Conservation (phyloP, 2,329 filamentous ascomycete species). For the Monosporascus sp. region DNA sequence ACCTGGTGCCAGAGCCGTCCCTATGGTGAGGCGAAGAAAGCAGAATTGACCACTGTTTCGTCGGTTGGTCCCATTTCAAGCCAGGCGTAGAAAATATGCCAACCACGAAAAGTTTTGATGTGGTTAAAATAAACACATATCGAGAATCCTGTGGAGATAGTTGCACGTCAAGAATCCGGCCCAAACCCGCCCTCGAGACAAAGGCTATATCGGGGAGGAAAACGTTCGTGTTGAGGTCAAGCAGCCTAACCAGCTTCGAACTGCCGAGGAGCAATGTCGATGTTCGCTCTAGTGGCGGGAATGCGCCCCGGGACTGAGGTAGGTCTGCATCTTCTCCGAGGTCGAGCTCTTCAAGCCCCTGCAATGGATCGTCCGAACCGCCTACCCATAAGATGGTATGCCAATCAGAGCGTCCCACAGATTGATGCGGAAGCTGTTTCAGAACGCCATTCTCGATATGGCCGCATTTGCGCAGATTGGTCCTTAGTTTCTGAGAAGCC, state of each 20-base stretch:
- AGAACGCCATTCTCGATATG: slow-evolving; percentile 37
- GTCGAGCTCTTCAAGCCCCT: slow-evolving; percentile 32
- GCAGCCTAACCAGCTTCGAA: slow-evolving; percentile 20
- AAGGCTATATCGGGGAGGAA: slow-evolving; percentile 23
- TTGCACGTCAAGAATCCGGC: slow-evolving; percentile 24
- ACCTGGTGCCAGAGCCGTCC: slow-evolving; percentile 28
- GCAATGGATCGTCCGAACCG: slow-evolving; percentile 13
- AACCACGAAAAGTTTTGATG: slow-evolving; percentile 23
- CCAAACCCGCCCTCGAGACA: slow-evolving; percentile 12
- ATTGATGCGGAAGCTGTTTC: slow-evolving; percentile 25
- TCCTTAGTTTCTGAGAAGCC: slow-evolving; percentile 28
- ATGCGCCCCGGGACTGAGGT: slow-evolving; percentile 15
- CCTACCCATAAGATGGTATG: slow-evolving; percentile 42
- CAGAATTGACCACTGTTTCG: slow-evolving; percentile 25
- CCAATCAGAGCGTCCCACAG: slow-evolving; percentile 27
- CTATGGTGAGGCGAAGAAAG: slow-evolving; percentile 42
- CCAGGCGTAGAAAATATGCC: slow-evolving; percentile 14
- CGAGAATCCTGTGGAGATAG: slow-evolving; percentile 20
- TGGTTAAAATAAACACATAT: slow-evolving; percentile 25
- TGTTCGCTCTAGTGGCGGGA: slow-evolving; percentile 43
- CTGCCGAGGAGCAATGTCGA: slow-evolving; percentile 45
- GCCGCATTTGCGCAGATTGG: slow-evolving; percentile 34
- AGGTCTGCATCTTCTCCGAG: slow-evolving; percentile 25
- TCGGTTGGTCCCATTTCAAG: slow-evolving; percentile 11
- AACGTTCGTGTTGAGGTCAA: slow-evolving; percentile 19